These are phyloP conservation scores for Cicer chorassanicum DNA, from an alignment of 306 rosid species.

Conservation along the genomic window DNA sequence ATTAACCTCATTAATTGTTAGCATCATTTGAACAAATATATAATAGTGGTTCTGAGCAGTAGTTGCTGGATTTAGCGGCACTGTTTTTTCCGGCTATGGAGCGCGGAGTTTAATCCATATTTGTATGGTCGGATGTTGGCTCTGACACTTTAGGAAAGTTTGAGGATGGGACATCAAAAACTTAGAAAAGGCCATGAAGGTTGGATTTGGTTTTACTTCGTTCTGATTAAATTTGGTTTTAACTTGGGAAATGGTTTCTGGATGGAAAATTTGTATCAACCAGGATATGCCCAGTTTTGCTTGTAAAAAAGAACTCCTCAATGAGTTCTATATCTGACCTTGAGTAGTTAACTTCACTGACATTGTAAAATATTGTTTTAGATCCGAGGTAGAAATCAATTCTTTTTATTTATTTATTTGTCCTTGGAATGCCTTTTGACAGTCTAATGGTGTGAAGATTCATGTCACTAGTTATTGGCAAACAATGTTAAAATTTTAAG, in stretches of 20 bases:
- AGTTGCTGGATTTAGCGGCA: conserved; percentile 18
- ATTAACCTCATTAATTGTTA: neutral
- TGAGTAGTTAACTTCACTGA: conserved; percentile 42
- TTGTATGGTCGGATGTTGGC: conserved; percentile 28
- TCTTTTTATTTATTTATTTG: conserved; percentile 47
- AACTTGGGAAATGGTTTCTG: conserved; percentile 46
- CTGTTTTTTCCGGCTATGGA: conserved; percentile 31
- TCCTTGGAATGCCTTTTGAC: neutral
- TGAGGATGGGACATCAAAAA: conserved; percentile 43
- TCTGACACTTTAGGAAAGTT: conserved; percentile 21
- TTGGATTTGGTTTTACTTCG: conserved; percentile 51
- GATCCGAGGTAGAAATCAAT: conserved; percentile 37
- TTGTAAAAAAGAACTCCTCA: conserved; percentile 51
- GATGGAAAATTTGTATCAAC: conserved; percentile 42
- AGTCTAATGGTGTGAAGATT: neutral
- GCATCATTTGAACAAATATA: conserved; percentile 15
- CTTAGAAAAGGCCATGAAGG: conserved; percentile 39
- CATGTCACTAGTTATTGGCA: neutral
- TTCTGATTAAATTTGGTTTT: conserved; percentile 47
- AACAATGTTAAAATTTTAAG: too few species aligned
- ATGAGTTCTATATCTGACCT: conserved; percentile 44
- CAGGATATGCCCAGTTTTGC: conserved; percentile 56
- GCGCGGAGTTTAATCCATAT: conserved; percentile 7
- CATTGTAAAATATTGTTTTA: conserved; percentile 52
- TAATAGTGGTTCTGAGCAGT: conserved; percentile 36